A percentile compares a stretch with the other conserved stretches of the same genome.
Conservation (phyloP, 257 asterid species). For the Nicotiana obtusifolia region DNA sequence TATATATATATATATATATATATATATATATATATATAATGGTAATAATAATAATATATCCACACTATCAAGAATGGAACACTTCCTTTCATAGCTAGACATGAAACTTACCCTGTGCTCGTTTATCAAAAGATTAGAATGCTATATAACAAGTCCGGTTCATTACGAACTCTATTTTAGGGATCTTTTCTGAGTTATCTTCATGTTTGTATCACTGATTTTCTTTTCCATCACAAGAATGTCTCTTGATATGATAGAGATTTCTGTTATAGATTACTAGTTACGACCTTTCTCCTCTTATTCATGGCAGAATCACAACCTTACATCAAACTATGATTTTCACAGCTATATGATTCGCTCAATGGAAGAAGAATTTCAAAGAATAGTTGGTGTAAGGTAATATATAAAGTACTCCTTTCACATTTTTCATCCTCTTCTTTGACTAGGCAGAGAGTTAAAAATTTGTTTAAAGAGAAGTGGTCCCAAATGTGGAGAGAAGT, state of each 20-base stretch:
- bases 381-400: constrained; percentile 97
- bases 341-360: constrained; percentile 99
- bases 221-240: not conserved
- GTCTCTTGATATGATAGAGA: not conserved
- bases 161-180: not conserved
- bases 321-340: constrained; percentile 87
- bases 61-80: not conserved
- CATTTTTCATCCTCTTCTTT: not conserved
- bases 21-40: no score
- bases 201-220: not conserved
- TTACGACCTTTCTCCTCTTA: constrained; percentile 33
- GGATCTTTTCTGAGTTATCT: not conserved
- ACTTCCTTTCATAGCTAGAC: not conserved
- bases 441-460: not conserved
- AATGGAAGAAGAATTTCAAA: constrained; percentile 98
- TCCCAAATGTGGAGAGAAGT: not conserved
- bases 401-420: not conserved
- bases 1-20: no score
- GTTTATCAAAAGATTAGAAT: not conserved
- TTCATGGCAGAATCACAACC: constrained; percentile 99
- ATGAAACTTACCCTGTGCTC: not conserved
- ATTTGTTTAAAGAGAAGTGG: not conserved
- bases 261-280: constrained; percentile 4
- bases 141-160: not conserved
- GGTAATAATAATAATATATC: not conserved